phyloP scores from a whole-genome alignment of 2,329 filamentous ascomycete species.

The Hypoxylon sp. region DNA sequence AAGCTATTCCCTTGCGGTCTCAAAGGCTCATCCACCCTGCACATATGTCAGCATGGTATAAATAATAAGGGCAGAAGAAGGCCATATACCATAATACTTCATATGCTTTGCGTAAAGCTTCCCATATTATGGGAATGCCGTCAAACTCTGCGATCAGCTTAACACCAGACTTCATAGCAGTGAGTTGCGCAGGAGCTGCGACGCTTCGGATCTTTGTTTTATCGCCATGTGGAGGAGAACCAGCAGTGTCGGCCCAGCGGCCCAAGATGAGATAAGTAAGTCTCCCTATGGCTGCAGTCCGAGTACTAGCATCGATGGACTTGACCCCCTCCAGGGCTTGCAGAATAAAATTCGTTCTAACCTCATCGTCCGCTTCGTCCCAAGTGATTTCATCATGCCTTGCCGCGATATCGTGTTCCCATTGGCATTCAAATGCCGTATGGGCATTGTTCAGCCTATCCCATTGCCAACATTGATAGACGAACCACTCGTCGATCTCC shows the following conservation, averaged over 20 bases:
- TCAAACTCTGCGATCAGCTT: slow-evolving; percentile 66
- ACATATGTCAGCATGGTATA: slow-evolving; percentile 52
- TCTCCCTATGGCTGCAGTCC: slow-evolving; percentile 69
- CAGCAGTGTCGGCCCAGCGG: slow-evolving; percentile 78
- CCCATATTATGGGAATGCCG: slow-evolving; percentile 67
- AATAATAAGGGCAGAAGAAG: slow-evolving; percentile 23
- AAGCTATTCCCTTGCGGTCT: slow-evolving; percentile 58
- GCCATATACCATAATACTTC: slow-evolving; percentile 67
- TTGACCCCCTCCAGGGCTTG: slow-evolving; percentile 64
- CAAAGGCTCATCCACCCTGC: slow-evolving; percentile 64
- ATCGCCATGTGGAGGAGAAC: slow-evolving; percentile 58
- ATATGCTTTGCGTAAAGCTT: slow-evolving; percentile 64
- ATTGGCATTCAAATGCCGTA: slow-evolving; percentile 82
- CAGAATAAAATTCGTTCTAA: slow-evolving; percentile 70
- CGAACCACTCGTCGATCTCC: slow-evolving; percentile 98
- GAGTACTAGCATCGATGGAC: slow-evolving; percentile 63
- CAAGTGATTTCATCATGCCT: slow-evolving; percentile 69
- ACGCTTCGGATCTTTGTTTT: slow-evolving; percentile 63
- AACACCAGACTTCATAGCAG: slow-evolving; percentile 70
- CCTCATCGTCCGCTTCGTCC: slow-evolving; percentile 73
- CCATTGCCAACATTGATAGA: slow-evolving; percentile 89
- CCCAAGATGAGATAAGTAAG: slow-evolving; percentile 76
- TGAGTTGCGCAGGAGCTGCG: slow-evolving; percentile 70
- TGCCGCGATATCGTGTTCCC: slow-evolving; percentile 68
- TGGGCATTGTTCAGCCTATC: slow-evolving; percentile 82